These are phyloP conservation scores for Sequoiadendron giganteum DNA, from an alignment of 75 land plant genomes.

Conservation along the genomic window DNA sequence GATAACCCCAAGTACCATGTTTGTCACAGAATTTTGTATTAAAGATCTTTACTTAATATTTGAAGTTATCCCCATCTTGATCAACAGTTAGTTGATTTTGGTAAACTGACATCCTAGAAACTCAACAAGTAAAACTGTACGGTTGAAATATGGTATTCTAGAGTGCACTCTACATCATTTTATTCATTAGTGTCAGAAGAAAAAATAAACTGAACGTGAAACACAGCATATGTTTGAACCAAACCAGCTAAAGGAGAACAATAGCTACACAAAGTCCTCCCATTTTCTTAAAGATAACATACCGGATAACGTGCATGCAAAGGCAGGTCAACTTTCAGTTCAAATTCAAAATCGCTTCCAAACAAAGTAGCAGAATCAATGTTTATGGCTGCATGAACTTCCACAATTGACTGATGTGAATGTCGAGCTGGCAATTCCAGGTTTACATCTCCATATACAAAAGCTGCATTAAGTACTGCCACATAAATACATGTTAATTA, in stretches of 20 bases:
- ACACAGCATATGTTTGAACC: not conserved
- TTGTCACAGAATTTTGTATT: too few species aligned
- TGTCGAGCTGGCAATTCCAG: constrained; percentile 9
- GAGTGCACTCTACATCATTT: not conserved
- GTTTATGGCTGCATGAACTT: constrained; percentile 7
- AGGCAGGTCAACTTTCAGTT: not conserved
- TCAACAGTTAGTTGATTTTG: too few species aligned
- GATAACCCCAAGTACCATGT: too few species aligned
- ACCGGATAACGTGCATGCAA: constrained; percentile 10
- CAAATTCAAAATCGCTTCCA: not conserved
- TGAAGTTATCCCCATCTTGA: too few species aligned
- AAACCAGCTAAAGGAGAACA: not conserved
- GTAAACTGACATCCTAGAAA: too few species aligned
- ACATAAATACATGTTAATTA: not conserved
- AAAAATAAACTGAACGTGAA: not conserved
- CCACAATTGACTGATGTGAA: constrained; percentile 11
- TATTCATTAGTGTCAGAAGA: not conserved
- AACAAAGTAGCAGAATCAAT: not conserved
- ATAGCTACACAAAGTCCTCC: too few species aligned
- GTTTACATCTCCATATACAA: constrained; percentile 15
- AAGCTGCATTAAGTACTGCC: constrained; percentile 8
- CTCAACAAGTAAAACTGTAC: too few species aligned
- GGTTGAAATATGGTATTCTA: not conserved
- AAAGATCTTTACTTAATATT: too few species aligned
- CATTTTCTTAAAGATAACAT: too few species aligned